A percentile compares a stretch with the other conserved stretches of the same genome.
These are phyloP conservation scores for Pleurotus platypus DNA, from an alignment of 768 basidiomycete genomes.

Conservation along the genomic window DNA sequence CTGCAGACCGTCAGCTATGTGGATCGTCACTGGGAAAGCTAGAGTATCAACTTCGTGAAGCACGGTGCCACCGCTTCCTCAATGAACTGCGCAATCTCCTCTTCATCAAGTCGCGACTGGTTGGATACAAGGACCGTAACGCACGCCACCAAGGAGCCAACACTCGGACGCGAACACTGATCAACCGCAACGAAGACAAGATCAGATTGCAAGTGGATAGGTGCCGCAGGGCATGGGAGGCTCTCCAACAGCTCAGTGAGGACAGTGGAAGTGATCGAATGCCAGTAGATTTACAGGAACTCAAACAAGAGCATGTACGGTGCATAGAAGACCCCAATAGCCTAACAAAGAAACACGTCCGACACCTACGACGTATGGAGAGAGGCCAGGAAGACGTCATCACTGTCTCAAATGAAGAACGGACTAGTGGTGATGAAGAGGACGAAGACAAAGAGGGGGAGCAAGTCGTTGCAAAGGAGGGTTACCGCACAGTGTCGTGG, in stretches of 20 bases:
- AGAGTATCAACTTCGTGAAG: not conserved
- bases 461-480: not conserved
- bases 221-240: not conserved
- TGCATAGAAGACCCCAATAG: not conserved
- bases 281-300: not conserved
- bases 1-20: not conserved
- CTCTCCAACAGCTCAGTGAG: not conserved
- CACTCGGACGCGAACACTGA: not conserved
- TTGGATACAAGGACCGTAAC: not conserved
- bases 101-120: not conserved
- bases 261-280: not conserved
- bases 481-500: not conserved
- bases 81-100: not conserved
- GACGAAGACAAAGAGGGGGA: conserved; percentile 1
- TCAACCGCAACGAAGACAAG: conserved; percentile 1
- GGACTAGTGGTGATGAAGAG: not conserved
- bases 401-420: not conserved
- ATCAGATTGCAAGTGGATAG: not conserved
- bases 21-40: not conserved
- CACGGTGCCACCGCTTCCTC: not conserved
- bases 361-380: not conserved
- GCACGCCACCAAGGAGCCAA: not conserved
- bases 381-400: not conserved
- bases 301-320: not conserved
- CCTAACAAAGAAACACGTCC: not conserved